Percentiles rank a stretch among this genome's conserved stretches.
phyloP scores from a whole-genome alignment of 176 grass and related monocot species.

The Pontederia paniculata region DNA sequence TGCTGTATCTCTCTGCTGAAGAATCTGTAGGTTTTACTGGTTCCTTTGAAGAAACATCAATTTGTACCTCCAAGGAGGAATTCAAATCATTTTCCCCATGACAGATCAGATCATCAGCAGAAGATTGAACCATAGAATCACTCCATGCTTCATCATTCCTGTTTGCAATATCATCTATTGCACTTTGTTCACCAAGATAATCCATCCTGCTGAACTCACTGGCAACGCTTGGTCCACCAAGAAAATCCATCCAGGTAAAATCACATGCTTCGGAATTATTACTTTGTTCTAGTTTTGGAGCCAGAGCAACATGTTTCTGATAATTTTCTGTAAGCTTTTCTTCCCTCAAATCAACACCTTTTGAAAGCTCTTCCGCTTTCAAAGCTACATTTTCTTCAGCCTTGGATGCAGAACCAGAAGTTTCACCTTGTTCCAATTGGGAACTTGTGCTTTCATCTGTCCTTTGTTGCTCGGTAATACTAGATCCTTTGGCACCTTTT shows the following conservation, averaged over 20 bases:
- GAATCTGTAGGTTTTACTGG: conserved; percentile 27
- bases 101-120: conserved; percentile 26
- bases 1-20: conserved; percentile 27
- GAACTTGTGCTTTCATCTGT: conserved; percentile 29
- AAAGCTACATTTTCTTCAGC: conserved; percentile 22
- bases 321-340: conserved; percentile 1
- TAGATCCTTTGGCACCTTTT: conserved; percentile 26
- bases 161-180: conserved; percentile 29
- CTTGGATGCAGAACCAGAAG: conserved; percentile 44
- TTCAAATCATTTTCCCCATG: conserved; percentile 22
- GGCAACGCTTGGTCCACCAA: background rate
- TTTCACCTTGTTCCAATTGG: conserved; percentile 34
- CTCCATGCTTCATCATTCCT: conserved; percentile 38
- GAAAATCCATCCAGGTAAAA: conserved; percentile 10
- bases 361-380: conserved; percentile 11
- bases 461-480: conserved; percentile 25
- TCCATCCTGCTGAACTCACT: conserved; percentile 43
- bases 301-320: background rate
- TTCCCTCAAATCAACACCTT: conserved; percentile 18
- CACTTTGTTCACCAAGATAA: conserved; percentile 25
- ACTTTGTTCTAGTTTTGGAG: background rate
- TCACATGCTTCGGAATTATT: conserved; percentile 1
- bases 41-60: conserved; percentile 27
- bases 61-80: conserved; percentile 15
- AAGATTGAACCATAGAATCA: conserved; percentile 6